These are phyloP conservation scores for Tripterygium wilfordii DNA, from an alignment of 177 flowering plant genomes.

Conservation along the genomic window DNA sequence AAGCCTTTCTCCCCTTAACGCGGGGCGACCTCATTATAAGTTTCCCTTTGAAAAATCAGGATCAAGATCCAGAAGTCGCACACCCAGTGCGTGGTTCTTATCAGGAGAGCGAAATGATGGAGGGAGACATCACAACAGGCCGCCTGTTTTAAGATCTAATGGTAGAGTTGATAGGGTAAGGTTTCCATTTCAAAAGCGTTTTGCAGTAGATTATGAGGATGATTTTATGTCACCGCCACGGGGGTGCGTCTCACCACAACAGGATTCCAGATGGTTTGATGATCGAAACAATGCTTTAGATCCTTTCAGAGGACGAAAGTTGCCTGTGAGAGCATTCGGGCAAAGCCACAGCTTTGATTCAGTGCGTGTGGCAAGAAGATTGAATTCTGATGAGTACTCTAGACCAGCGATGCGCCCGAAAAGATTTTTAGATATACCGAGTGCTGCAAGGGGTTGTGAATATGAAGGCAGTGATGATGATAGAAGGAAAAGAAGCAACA, in stretches of 20 bases:
- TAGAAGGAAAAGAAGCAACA: constrained; percentile 33
- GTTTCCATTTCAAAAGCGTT: constrained; percentile 38
- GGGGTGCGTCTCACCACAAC: constrained; percentile 35
- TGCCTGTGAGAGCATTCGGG: constrained; percentile 41
- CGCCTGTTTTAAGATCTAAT: constrained; percentile 47
- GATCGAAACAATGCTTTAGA: constrained; percentile 29
- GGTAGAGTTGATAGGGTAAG: constrained; percentile 38
- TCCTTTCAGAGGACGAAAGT: constrained; percentile 39
- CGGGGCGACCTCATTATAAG: constrained; percentile 24
- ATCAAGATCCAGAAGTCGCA: constrained; percentile 64
- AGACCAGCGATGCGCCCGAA: constrained; percentile 35
- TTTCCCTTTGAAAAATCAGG: constrained; percentile 38
- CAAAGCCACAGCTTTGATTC: constrained; percentile 36
- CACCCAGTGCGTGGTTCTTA: constrained; percentile 42
- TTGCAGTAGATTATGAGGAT: constrained; percentile 26
- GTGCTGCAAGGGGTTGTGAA: constrained; percentile 33
- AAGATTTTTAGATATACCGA: constrained; percentile 34
- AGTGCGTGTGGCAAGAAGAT: constrained; percentile 26
- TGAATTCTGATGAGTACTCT: constrained; percentile 36
- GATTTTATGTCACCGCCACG: constrained; percentile 31
- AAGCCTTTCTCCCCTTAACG: constrained; percentile 45
- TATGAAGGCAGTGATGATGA: constrained; percentile 44
- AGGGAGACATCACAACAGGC: constrained; percentile 36
- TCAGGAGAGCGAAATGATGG: constrained; percentile 31
- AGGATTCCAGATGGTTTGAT: constrained; percentile 39